Conservation (phyloP, 441 rosid genomes). For the Mallotus repandus region DNA sequence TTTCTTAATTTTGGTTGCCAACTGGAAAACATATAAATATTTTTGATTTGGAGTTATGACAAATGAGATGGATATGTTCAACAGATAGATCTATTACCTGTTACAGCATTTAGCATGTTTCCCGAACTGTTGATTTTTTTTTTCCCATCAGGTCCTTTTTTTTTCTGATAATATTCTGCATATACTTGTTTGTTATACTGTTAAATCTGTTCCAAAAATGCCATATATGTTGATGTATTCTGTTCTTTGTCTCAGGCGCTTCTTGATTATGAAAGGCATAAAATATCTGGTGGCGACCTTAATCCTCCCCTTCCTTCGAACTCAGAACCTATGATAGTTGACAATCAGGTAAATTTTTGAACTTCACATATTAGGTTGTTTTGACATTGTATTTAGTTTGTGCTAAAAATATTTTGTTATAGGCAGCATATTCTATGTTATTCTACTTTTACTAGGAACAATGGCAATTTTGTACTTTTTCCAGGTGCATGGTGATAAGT, state of each 20-base stretch:
- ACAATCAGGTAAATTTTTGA: slow-evolving; percentile 48
- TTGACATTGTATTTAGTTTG: not conserved
- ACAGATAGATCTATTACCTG: not conserved
- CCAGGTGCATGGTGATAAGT: not conserved
- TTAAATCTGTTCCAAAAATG: not conserved
- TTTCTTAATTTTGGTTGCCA: not conserved
- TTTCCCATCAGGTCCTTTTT: not conserved
- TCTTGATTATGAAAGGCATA: slow-evolving; percentile 70
- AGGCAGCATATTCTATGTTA: not conserved
- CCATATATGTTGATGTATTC: slow-evolving; percentile 4
- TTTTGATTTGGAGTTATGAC: not conserved
- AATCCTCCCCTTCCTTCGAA: slow-evolving; percentile 43
- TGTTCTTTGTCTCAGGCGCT: slow-evolving; percentile 51
- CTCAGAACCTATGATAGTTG: slow-evolving; percentile 38
- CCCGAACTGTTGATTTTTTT: not conserved
- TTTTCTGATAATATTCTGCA: not conserved
- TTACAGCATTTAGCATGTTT: not conserved
- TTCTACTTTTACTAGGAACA: not conserved
- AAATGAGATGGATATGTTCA: not conserved
- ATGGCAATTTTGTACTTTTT: not conserved
- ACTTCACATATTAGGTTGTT: not conserved
- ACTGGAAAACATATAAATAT: not conserved
- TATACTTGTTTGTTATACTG: not conserved
- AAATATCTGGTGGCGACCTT: slow-evolving; percentile 53
- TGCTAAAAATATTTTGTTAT: not conserved